Evolutionary conservation across 305 asterid species (phyloP).

Genomic region (Salvia sclarea): DNA sequence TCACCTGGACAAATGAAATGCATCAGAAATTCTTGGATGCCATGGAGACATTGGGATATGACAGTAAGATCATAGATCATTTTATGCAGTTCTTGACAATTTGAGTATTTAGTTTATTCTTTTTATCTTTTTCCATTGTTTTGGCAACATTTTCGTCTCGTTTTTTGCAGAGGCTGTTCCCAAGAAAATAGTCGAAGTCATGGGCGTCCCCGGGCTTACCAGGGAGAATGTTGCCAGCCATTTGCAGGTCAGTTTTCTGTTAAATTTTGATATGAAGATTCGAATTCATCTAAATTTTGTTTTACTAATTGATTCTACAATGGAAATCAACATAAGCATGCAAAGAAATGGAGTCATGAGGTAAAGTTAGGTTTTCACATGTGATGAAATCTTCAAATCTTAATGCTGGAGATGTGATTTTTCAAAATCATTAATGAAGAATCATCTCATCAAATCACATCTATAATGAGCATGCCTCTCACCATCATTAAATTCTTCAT

Average conservation of each 20-base stretch:
- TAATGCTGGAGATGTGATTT: slow-evolving; percentile 28
- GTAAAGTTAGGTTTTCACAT: background rate
- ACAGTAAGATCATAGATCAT: slow-evolving; percentile 43
- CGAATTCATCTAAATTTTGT: background rate
- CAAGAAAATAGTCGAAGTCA: slow-evolving; percentile 67
- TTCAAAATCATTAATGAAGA: slow-evolving; percentile 25
- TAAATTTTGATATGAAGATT: background rate
- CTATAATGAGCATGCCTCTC: slow-evolving; percentile 26
- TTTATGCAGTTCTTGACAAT: background rate
- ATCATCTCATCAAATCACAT: slow-evolving; percentile 20
- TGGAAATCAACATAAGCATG: background rate
- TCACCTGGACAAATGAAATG: slow-evolving; percentile 70
- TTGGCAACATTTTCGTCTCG: background rate
- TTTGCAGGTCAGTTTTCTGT: slow-evolving; percentile 60
- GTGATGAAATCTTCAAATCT: slow-evolving; percentile 31
- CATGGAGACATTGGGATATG: slow-evolving; percentile 50
- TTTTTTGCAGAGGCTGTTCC: slow-evolving; percentile 63
- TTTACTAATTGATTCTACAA: background rate
- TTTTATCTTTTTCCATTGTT: background rate
- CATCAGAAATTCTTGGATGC: slow-evolving; percentile 67
- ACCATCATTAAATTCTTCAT: slow-evolving; percentile 21
- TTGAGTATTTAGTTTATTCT: background rate
- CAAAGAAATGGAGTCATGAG: background rate
- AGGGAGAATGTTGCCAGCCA: slow-evolving; percentile 87
- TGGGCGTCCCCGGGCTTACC: slow-evolving; percentile 67